These are phyloP conservation scores for Cladophialophora yegresii DNA, from an alignment of 2,329 filamentous ascomycete genomes.

Conservation along the genomic window DNA sequence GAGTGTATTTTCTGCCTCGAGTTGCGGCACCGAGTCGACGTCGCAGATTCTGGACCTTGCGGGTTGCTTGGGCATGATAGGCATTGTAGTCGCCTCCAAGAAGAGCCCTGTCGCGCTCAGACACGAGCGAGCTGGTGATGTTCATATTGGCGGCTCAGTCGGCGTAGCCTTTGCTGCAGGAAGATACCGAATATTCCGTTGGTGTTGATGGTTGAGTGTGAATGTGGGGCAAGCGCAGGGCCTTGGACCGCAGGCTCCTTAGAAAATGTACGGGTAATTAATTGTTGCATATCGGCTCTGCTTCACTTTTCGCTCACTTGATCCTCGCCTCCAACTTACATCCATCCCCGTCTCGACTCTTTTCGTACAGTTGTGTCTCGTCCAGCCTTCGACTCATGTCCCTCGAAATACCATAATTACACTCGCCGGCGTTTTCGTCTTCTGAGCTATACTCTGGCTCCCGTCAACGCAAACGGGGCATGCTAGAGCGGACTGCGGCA, in stretches of 20 bases:
- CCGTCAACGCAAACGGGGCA: slow-evolving; percentile 41
- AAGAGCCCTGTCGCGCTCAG: slow-evolving; percentile 77
- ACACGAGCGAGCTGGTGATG: slow-evolving; percentile 80
- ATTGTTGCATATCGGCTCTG: not conserved
- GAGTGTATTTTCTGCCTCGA: slow-evolving; percentile 80
- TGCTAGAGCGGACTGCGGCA: slow-evolving; percentile 56
- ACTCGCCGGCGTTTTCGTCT: not conserved
- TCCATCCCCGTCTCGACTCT: not conserved
- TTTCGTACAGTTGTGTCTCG: not conserved
- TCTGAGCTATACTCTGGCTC: not conserved
- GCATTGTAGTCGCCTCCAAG: slow-evolving; percentile 85
- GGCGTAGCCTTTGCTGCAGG: not conserved
- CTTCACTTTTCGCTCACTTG: slow-evolving; percentile 14
- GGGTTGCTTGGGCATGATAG: slow-evolving; percentile 77
- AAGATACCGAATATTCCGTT: not conserved
- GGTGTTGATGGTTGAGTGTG: not conserved
- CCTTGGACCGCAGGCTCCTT: not conserved
- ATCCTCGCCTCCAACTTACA: not conserved
- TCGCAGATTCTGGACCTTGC: slow-evolving; percentile 77
- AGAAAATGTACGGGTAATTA: slow-evolving; percentile 7
- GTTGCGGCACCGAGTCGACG: slow-evolving; percentile 83
- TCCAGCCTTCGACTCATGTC: not conserved
- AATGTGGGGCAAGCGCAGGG: not conserved
- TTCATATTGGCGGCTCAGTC: slow-evolving; percentile 63
- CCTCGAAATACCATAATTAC: not conserved